These are phyloP conservation scores for Globisporangium mamillatum DNA, from an alignment of 352 stramenopile species.

Conservation along the genomic window DNA sequence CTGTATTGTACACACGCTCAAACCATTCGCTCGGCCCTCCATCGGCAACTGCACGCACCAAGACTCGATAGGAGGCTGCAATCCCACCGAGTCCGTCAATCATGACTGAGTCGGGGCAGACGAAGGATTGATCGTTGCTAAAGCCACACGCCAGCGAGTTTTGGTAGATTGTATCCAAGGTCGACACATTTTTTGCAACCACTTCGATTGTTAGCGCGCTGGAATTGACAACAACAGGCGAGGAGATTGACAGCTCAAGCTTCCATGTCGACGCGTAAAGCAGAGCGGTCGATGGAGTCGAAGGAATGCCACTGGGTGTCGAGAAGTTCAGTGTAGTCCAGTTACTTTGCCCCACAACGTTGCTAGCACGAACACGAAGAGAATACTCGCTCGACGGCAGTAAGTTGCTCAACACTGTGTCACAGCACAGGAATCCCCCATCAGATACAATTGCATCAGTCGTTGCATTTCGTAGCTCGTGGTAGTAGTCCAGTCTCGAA, in stretches of 20 bases:
- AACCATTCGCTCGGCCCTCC: conserved; percentile 31
- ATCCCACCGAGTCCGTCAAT: conserved; percentile 12
- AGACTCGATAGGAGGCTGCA: conserved; percentile 20
- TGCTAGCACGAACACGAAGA: conserved; percentile 22
- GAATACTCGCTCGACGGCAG: conserved; percentile 23
- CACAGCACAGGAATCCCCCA: conserved; percentile 20
- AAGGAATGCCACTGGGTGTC: conserved; percentile 29
- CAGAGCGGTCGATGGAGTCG: conserved; percentile 18
- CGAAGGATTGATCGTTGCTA: conserved; percentile 1
- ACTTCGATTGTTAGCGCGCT: conserved; percentile 19
- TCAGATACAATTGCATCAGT: not conserved
- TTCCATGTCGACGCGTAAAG: conserved; percentile 24
- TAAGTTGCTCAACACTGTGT: conserved; percentile 18
- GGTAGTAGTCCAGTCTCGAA: not conserved
- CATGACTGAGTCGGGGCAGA: conserved; percentile 24
- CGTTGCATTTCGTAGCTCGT: conserved; percentile 11
- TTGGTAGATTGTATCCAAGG: conserved; percentile 3
- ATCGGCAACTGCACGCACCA: conserved; percentile 27
- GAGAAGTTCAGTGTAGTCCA: conserved; percentile 29
- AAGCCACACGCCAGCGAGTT: conserved; percentile 10
- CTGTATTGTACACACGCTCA: conserved; percentile 21
- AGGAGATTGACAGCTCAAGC: conserved; percentile 24
- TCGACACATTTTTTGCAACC: conserved; percentile 6
- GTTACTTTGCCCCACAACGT: conserved; percentile 17
- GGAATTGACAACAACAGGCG: conserved; percentile 18